Percentiles rank a stretch among this genome's conserved stretches.
Evolutionary conservation across 2,329 filamentous ascomycete species (phyloP).

Genomic region (Fusarium newnesense): DNA sequence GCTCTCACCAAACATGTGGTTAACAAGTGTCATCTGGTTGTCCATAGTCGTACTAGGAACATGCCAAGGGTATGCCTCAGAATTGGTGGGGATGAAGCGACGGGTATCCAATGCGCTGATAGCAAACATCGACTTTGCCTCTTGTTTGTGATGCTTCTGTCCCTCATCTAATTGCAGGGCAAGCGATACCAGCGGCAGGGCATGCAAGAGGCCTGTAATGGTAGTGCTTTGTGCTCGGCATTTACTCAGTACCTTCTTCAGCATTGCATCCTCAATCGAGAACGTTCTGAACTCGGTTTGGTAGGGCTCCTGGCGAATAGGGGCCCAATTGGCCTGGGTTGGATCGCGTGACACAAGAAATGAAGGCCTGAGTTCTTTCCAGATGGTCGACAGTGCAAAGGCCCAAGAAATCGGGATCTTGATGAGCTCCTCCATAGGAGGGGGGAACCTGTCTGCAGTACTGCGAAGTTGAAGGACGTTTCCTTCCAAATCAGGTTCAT

Average conservation of each 20-base stretch:
- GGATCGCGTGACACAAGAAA: constrained; percentile 13
- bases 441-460: constrained; percentile 30
- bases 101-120: constrained; percentile 31
- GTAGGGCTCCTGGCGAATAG: constrained; percentile 27
- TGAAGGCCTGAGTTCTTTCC: constrained; percentile 32
- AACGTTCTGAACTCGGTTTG: constrained; percentile 37
- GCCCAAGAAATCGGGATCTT: constrained; percentile 31
- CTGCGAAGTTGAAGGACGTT: constrained; percentile 15
- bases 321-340: constrained; percentile 40
- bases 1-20: constrained; percentile 15
- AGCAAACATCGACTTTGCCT: constrained; percentile 31
- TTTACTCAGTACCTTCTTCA: constrained; percentile 32
- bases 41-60: constrained; percentile 32
- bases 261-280: constrained; percentile 19
- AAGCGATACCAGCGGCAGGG: constrained; percentile 37
- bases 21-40: constrained; percentile 30
- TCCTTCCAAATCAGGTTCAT: not conserved
- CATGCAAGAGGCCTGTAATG: constrained; percentile 45
- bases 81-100: constrained; percentile 26
- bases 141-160: constrained; percentile 6
- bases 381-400: constrained; percentile 31
- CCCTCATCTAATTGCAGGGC: constrained; percentile 27
- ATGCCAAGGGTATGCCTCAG: constrained; percentile 26
- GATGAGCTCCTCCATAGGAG: constrained; percentile 38
- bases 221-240: constrained; percentile 46